Base-by-base conservation (phyloP, 805 yeast genomes). In the Kodamaea lidongshanica region DNA sequence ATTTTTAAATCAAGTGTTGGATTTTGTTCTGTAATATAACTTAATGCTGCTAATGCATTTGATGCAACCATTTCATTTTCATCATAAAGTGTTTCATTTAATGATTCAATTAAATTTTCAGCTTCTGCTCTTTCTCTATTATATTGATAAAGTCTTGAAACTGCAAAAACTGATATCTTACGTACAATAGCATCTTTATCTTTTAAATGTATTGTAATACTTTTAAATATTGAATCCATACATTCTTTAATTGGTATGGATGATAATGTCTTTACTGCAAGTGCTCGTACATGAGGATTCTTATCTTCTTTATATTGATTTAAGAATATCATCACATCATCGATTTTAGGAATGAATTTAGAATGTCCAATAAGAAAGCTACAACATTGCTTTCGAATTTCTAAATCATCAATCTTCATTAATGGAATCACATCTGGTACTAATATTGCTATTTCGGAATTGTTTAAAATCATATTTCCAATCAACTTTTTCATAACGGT, bases 381-480 rank as follows among this genome's bases (percentile, higher is more conserved):
- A 45, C 75, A 77, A 40, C 88, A 78, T 61, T 85, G 65, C 38
- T 39, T 41, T 6, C 45, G 28, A 18, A 39, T 41, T 12, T 35
- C 44, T 18, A 39, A 25, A 17, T 39, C 41, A 16, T 39, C 45
- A 7, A 39, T 34, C 27, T 32, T 40, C 29, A 37, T 28, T 9
- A 39, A 30, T 5, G 35, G 26, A 11, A 37, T 33, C 16, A 41
- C 27, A n/a, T 34, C 94, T 1, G 78, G 77, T 46, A 79, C 72
- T 32, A 89, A 50, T 12, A 58, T 52, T 7, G 75, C 65, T 73
- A 87, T 74, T 48, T 89, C 96, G 33, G 70, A 70, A 52, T 84
- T 85, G 28, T 87, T 86, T 56, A 86, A 67, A 5, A 94, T 79
- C 54, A 86, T 70, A 54, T 87, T 88, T 24, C 95, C 89, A 6